A percentile compares a stretch with the other conserved stretches of the same genome.
Conservation (phyloP, 2,329 filamentous ascomycete genomes). For the Chrysosporium queenslandicum region DNA sequence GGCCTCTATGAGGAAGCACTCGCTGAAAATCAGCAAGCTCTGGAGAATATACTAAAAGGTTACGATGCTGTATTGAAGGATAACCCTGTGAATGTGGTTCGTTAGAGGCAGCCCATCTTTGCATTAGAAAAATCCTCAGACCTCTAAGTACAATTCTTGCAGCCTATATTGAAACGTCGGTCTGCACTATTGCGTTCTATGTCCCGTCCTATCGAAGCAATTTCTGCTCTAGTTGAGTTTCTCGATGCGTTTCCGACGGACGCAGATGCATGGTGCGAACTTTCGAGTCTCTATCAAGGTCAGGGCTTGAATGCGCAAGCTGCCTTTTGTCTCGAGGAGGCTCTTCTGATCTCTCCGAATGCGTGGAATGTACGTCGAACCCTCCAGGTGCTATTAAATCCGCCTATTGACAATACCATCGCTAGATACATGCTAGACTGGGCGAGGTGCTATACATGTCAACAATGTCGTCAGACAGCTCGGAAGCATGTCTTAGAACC, state of each 20-base stretch:
- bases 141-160: conserved; percentile 4
- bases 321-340: conserved; percentile 82
- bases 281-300: conserved; percentile 73
- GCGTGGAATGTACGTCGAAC: conserved; percentile 68
- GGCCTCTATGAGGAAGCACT: conserved; percentile 78
- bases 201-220: conserved; percentile 60
- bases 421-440: conserved; percentile 70
- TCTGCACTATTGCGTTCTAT: conserved; percentile 69
- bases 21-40: conserved; percentile 53
- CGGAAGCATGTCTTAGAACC: conserved; percentile 37
- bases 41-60: conserved; percentile 61
- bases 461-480: conserved; percentile 28
- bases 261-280: conserved; percentile 84
- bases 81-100: conserved; percentile 68
- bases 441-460: conserved; percentile 75
- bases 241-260: conserved; percentile 81
- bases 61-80: conserved; percentile 67
- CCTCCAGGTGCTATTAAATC: not conserved
- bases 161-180: conserved; percentile 78
- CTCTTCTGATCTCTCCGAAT: conserved; percentile 74
- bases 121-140: not conserved
- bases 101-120: not conserved
- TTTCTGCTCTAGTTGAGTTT: conserved; percentile 60
- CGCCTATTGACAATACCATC: not conserved
- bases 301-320: conserved; percentile 74